These are phyloP conservation scores for Zasmidium citrigriseum DNA, from an alignment of 2,329 filamentous ascomycete genomes.

Conservation along the genomic window DNA sequence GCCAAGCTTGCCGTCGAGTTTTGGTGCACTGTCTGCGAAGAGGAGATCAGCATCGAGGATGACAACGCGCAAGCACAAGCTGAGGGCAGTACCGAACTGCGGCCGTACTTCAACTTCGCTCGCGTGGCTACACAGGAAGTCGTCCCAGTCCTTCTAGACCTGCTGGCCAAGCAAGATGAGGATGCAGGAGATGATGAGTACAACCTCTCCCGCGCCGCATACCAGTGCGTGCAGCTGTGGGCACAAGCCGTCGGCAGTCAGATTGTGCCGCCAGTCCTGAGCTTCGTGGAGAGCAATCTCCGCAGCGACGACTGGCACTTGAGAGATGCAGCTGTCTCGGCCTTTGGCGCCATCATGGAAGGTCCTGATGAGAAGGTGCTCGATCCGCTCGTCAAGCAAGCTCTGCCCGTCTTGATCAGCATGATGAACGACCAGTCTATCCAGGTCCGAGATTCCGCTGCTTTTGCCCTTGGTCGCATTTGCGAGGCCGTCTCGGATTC, in stretches of 20 bases:
- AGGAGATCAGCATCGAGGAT: conserved; percentile 96
- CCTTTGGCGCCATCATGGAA: conserved; percentile 98
- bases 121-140: conserved; percentile 91
- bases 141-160: conserved; percentile 82
- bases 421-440: conserved; percentile 90
- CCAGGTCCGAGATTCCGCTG: conserved; percentile 92
- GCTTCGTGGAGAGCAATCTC: conserved; percentile 89
- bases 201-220: conserved; percentile 90
- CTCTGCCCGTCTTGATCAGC: conserved; percentile 83
- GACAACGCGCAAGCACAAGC: conserved; percentile 76
- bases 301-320: conserved; percentile 91
- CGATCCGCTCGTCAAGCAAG: conserved; percentile 93
- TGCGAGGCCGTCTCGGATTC: conserved; percentile 90
- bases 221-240: conserved; percentile 95
- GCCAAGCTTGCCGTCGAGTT: conserved; percentile 98
- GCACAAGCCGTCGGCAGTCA: conserved; percentile 84
- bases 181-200: conserved; percentile 97
- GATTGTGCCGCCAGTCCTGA: conserved; percentile 82
- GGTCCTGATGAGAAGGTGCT: conserved; percentile 90
- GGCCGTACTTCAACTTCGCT: conserved; percentile 94
- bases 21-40: conserved; percentile 99
- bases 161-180: conserved; percentile 96
- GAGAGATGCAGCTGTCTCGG: conserved; percentile 92
- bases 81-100: conserved; percentile 79
- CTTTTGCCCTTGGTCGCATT: conserved; percentile 92